Base-by-base conservation (phyloP, 495 filamentous ascomycete genomes). In the Lasiosphaeris hirsuta region DNA sequence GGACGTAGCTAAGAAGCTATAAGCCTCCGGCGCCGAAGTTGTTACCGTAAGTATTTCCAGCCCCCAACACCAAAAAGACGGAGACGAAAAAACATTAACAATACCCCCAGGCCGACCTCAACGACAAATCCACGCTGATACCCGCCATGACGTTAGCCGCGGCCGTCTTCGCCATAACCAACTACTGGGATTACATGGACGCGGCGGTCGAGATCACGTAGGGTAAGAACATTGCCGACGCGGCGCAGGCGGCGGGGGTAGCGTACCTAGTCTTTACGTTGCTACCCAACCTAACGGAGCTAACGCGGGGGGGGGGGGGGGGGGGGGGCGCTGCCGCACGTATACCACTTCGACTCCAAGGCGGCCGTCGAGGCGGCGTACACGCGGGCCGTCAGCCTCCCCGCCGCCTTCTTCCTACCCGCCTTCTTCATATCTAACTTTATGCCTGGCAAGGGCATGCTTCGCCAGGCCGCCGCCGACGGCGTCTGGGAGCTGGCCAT, bases 301-400 rank as follows among this genome's bases (percentile, higher is more conserved):
- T 82, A n/a, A 65, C n/a, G n/a, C n/a, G n/a, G n/a, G n/a, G n/a
- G n/a, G n/a, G n/a, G n/a, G n/a, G n/a, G n/a, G n/a, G n/a, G 68
- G 36, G 66, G 72, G 19, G 81, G 81, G n/a, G 70, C 68, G 45
- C 71, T 80, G 10, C 50, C 67, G 13, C 62, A 82, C 52, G 78
- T 88, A 23, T 66, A 74, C 30, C 84, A 87, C 65, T 89, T 86
- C 60, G 84, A 88, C 66, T 60, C 63, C 56, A 89, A 88, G 66
- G 82, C 83, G 17, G 57, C 73, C 1, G 74, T 88, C 8, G 84
- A 82, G n/a, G n/a, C n/a, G 45, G 68, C 80, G 14, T 86, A 88
- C 65, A 78, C 86, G 51, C 71, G 75, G 36, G 10, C 40, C 1
- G 51, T 71, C 10, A 75, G 70, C 10, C 62, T 88, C 13, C 74